A percentile compares a stretch with the other conserved stretches of the same genome.
phyloP scores from a whole-genome alignment of 169 alveolate genomes.

The Besnoitia besnoiti region DNA sequence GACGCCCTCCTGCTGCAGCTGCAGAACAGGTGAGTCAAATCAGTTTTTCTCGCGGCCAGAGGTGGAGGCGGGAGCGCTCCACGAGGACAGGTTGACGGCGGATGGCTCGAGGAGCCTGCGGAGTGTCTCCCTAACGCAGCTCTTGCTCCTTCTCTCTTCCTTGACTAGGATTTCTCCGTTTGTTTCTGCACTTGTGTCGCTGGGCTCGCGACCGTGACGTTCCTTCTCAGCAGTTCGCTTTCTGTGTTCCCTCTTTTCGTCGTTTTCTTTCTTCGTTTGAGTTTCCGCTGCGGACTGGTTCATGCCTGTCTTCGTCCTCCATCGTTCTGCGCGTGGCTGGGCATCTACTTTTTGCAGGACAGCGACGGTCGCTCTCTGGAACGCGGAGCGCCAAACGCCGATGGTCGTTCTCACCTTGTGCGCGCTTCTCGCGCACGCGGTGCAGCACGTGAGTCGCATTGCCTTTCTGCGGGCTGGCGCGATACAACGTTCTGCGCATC shows the following conservation, averaged over 20 bases:
- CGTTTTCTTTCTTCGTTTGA: not conserved
- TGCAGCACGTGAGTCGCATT: conserved; percentile 2
- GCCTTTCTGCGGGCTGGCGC: too few relatives aligned
- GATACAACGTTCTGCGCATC: too few relatives aligned
- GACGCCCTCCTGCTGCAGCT: conserved; percentile 31
- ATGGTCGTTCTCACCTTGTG: not conserved
- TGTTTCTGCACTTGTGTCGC: too few relatives aligned
- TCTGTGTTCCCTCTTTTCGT: not conserved
- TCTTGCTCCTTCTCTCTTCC: too few relatives aligned
- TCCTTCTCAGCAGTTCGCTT: too few relatives aligned
- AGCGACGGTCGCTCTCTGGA: conserved; percentile 30
- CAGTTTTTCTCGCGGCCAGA: not conserved
- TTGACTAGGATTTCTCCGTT: too few relatives aligned
- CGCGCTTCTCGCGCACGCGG: conserved; percentile 25
- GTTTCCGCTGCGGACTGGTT: not conserved
- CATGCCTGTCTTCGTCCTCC: not conserved
- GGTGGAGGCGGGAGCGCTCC: not conserved
- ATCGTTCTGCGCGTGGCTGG: not conserved
- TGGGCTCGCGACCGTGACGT: too few relatives aligned
- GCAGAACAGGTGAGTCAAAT: not conserved
- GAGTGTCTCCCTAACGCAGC: too few relatives aligned
- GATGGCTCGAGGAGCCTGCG: too few relatives aligned
- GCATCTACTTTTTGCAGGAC: not conserved
- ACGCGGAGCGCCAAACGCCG: conserved; percentile 28
- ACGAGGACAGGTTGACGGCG: not conserved